These are phyloP conservation scores for Berkeleyomyces rouxiae DNA, from an alignment of 2,329 filamentous ascomycete species.

Conservation along the genomic window DNA sequence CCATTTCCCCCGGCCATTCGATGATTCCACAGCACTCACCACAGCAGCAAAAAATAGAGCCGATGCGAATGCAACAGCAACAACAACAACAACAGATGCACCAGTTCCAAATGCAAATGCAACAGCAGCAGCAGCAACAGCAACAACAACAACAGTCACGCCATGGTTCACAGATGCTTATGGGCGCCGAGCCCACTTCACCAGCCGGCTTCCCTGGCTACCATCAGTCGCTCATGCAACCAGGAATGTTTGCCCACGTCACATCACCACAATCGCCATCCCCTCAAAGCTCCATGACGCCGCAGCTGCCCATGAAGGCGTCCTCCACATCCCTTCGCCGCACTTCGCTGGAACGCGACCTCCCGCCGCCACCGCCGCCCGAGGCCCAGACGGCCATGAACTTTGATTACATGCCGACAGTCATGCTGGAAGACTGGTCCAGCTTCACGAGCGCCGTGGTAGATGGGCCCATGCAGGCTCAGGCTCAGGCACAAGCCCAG, in stretches of 20 bases:
- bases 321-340: conserved; percentile 17
- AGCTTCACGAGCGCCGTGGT: conserved; percentile 23
- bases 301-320: conserved; percentile 20
- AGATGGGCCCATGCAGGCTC: conserved; percentile 17
- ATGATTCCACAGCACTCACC: conserved; percentile 19
- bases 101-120: conserved; percentile 14
- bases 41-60: conserved; percentile 18
- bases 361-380: conserved; percentile 20
- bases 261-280: conserved; percentile 9
- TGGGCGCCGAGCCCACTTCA: conserved; percentile 17
- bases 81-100: conserved; percentile 13
- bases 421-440: conserved; percentile 28
- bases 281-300: conserved; percentile 12
- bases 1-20: conserved; percentile 15
- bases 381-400: conserved; percentile 22
- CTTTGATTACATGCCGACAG: conserved; percentile 26
- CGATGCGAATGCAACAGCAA: conserved; percentile 19
- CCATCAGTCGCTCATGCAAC: conserved; percentile 19
- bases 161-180: conserved; percentile 14
- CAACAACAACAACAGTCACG: conserved; percentile 9
- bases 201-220: conserved; percentile 19
- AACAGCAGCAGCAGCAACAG: conserved; percentile 18
- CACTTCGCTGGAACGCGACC: conserved; percentile 20
- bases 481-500: conserved; percentile 3
- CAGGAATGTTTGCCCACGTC: conserved; percentile 12